Conservation (phyloP, 2,329 filamentous ascomycete genomes). For the Colletotrichum musae region DNA sequence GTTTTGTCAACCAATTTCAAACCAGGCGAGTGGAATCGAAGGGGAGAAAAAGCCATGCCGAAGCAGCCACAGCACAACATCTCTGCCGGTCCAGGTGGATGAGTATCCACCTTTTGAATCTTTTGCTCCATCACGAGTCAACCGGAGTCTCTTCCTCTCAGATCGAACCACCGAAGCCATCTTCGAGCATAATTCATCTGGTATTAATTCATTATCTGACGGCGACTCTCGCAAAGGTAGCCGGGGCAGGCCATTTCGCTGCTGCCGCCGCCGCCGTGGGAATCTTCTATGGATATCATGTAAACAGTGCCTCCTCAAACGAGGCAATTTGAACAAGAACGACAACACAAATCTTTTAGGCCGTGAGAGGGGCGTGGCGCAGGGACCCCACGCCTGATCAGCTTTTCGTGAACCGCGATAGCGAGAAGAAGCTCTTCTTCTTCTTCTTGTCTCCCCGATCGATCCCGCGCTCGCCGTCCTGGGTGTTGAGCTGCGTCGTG, state of each 20-base stretch:
- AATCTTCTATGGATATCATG: conserved; percentile 27
- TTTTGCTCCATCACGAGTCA: neutral
- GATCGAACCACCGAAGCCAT: neutral
- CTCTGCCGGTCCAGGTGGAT: no score
- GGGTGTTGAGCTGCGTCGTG: conserved; percentile 64
- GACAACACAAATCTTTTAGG: neutral
- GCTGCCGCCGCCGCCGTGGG: neutral
- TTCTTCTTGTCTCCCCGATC: conserved; percentile 11
- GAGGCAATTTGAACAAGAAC: no score
- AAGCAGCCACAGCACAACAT: no score
- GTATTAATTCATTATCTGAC: conserved; percentile 13
- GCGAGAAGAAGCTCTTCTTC: conserved; percentile 29
- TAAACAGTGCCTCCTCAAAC: neutral
- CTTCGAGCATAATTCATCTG: neutral
- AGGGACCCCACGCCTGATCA: no score
- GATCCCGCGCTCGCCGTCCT: conserved; percentile 44
- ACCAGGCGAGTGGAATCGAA: no score
- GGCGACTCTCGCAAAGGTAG: no score
- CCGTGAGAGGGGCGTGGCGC: conserved; percentile 1
- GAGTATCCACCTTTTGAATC: no score
- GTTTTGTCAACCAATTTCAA: no score
- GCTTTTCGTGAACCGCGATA: conserved; percentile 9
- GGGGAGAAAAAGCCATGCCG: no score
- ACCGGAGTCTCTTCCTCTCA: neutral
- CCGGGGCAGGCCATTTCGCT: neutral